Base-by-base conservation (phyloP, 2,329 filamentous ascomycete genomes). In the Penicillium concentricum region DNA sequence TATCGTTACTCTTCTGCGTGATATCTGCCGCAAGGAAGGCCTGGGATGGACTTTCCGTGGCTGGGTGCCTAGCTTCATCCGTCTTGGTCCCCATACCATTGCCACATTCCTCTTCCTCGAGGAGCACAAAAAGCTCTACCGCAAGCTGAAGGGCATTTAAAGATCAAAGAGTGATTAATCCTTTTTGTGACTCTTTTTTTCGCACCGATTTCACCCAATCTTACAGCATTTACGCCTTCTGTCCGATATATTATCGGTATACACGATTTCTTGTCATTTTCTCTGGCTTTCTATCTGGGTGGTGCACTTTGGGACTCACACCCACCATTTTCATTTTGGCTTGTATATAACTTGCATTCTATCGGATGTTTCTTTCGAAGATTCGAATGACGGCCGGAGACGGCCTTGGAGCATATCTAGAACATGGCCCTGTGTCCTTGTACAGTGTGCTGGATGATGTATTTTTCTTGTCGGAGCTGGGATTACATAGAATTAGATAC, bases 11-110 rank as follows among this genome's bases (percentile, higher is more conserved):
- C 69, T 86, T 32, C 67, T 87, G 47, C 75, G 76, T 22, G 78
- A 83, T 20, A 83, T 85, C 34, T 82, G 78, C 55, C 75, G 76
- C 49, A 77, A 79, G 48, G 85, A 87, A 69, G 86, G 86, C 12
- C 72, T 84, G 34, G 73, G 78, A 5, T 88, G 85, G 85, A 83
- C 85, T 75, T 87, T 87, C 75, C 81, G 84, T 62, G 85, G 85
- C 26, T 88, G 85, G 85, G 82, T 86, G 16, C 85, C 85, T 18
- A 87, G 85, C 69, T 88, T 88, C 63, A 84, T 87, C 55, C 79
- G 85, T 8, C 72, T 88, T 20, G 85, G 85, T 2, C 85, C 85
- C 26, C 85, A 88, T 69, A 88, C 85, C 0, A 83, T 88, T 59
- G 82, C 83, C 32, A 88, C 85, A 0, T 87, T 88, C 66, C 62